A percentile compares a stretch with the other conserved stretches of the same genome.
These are phyloP conservation scores for Fraxinus platypoda DNA, from an alignment of 305 asterid genomes.

Conservation along the genomic window DNA sequence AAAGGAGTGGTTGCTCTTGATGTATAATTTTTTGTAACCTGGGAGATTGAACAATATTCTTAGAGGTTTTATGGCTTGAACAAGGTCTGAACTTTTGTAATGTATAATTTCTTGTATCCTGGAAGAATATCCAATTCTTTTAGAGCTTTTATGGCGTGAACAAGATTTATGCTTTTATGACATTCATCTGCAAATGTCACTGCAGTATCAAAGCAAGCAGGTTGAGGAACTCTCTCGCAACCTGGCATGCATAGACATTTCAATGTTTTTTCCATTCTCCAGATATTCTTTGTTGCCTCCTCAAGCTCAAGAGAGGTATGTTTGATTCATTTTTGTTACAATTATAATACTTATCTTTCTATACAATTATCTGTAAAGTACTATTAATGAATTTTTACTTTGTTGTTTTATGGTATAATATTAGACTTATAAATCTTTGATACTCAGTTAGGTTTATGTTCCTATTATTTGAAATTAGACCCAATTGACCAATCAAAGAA, in stretches of 20 bases:
- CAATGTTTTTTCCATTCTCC: constrained; percentile 28
- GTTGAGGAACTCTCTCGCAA: constrained; percentile 33
- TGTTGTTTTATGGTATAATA: background rate
- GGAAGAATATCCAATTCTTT: background rate
- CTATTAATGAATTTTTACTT: too few species aligned
- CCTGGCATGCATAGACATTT: constrained; percentile 32
- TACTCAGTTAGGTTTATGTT: background rate
- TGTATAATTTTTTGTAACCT: background rate
- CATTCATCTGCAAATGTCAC: constrained; percentile 31
- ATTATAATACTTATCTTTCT: background rate
- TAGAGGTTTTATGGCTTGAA: background rate
- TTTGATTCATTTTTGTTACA: background rate
- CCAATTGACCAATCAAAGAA: background rate
- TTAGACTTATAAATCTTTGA: background rate
- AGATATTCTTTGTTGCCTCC: constrained; percentile 29
- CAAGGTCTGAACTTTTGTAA: background rate
- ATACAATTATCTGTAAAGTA: background rate
- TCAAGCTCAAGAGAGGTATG: background rate
- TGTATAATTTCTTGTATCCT: background rate
- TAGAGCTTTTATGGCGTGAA: background rate
- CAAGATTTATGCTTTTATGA: background rate
- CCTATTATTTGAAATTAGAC: background rate
- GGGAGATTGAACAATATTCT: background rate
- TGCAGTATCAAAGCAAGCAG: constrained; percentile 44
- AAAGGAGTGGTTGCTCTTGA: background rate